phyloP scores from a whole-genome alignment of 352 stramenopile genomes.

The Globisporangium echinulatum region DNA sequence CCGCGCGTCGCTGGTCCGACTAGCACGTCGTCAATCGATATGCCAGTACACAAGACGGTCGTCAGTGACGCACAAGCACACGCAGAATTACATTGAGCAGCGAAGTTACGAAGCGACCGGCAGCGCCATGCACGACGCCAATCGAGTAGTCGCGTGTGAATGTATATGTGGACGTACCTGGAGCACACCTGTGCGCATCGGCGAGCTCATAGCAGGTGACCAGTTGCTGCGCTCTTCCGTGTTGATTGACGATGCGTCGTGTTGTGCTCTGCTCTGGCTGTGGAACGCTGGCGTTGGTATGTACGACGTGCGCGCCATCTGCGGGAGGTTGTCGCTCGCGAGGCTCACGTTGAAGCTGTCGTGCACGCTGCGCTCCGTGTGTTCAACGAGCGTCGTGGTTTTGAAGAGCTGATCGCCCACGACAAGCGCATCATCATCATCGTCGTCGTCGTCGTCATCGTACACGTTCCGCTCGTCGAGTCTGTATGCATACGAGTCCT shows the following conservation, averaged over 20 bases:
- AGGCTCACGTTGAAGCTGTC: slow-evolving; percentile 59
- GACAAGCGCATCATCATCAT: slow-evolving; percentile 34
- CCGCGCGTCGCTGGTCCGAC: slow-evolving; percentile 13
- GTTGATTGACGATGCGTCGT: slow-evolving; percentile 38
- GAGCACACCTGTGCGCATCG: slow-evolving; percentile 39
- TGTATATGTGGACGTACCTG: slow-evolving; percentile 19
- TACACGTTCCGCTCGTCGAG: slow-evolving; percentile 11
- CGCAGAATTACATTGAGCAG: background rate
- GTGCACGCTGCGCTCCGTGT: slow-evolving; percentile 26
- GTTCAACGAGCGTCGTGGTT: slow-evolving; percentile 56
- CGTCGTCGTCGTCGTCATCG: slow-evolving; percentile 18
- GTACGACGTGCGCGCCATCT: slow-evolving; percentile 62
- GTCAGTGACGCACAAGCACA: background rate
- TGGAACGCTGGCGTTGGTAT: slow-evolving; percentile 32
- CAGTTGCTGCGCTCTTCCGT: slow-evolving; percentile 44
- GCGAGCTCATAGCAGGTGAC: slow-evolving; percentile 50
- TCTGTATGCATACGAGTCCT: slow-evolving; percentile 7
- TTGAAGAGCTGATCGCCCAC: slow-evolving; percentile 59
- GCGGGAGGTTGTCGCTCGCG: slow-evolving; percentile 50
- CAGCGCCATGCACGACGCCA: too few relatives aligned
- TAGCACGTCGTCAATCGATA: background rate
- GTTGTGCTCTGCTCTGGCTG: slow-evolving; percentile 17
- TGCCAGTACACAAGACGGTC: background rate
- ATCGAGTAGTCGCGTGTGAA: too few relatives aligned
- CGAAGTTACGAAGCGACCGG: too few relatives aligned